Evolutionary conservation across 495 filamentous ascomycete species (phyloP), one percentile per base, ranked within the genome.

Genomic region (Hypoxylon perforatum): DNA sequence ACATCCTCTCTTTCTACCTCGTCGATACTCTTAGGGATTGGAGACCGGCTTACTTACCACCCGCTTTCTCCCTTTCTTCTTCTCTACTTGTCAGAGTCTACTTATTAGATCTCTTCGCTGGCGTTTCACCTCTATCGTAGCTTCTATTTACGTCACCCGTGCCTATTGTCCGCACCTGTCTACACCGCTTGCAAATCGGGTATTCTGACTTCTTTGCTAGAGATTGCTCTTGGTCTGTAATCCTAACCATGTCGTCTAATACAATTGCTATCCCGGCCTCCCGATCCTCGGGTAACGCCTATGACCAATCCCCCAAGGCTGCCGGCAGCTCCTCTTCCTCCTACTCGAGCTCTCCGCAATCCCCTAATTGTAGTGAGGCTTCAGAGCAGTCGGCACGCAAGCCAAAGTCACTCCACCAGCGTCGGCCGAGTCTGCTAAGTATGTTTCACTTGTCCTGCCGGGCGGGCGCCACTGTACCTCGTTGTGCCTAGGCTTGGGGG

Each of bases 381-480:
- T 65, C 77, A 2, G 75, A 76, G 25, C 72, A 70, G 33, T 71
- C 78, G 9, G 61, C 72, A 30, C 70, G 75, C 65, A 82, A 80
- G 63, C 64, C 68, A 48, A 78, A 79, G 75, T 72, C 79, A 74
- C 54, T 78, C 46, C 84, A 86, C 55, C 72, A 79, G 30, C 78
- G 84, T 17, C 82, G 82, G 59, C 83, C 81, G 1, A 86, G 84
- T 57, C 77, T 87, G 15, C 63, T 87, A 57, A 86, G 84, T 87
- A 73, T 58, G 82, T 77, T 63, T 35, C 28, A n/a, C 39, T 23
- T 53, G 25, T 28, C 44, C 49, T 18, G 19, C 45, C 22, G 15
- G 3, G 6, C 17, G 35, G n/a, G 42, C 49, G 4, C 19, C 55
- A 25, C n/a, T n/a, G n/a, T 42, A 21, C n/a, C 45, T 57, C 18